These are phyloP conservation scores for Fusarium tuaranense DNA, from an alignment of 2,329 filamentous ascomycete genomes.

Conservation along the genomic window DNA sequence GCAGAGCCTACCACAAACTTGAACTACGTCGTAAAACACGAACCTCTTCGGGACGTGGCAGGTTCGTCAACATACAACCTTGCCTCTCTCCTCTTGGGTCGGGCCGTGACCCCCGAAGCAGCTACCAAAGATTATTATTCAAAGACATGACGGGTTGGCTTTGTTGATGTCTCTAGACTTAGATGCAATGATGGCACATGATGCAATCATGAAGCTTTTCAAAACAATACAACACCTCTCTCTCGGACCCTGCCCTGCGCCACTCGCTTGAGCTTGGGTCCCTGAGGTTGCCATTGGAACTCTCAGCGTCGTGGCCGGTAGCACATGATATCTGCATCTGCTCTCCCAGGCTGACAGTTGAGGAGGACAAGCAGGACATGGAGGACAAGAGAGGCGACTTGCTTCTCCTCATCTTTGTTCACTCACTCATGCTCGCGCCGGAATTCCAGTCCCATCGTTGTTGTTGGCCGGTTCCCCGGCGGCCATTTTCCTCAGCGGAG, in stretches of 20 bases:
- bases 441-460: slow-evolving; percentile 22
- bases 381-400: not conserved
- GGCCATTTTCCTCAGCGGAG: slow-evolving; percentile 21
- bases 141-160: slow-evolving; percentile 18
- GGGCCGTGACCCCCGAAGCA: slow-evolving; percentile 21
- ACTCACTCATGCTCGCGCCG: slow-evolving; percentile 14
- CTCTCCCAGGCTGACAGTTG: slow-evolving; percentile 24
- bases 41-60: slow-evolving; percentile 15
- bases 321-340: slow-evolving; percentile 25
- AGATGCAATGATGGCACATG: slow-evolving; percentile 33
- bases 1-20: not conserved
- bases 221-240: slow-evolving; percentile 9
- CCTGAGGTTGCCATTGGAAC: slow-evolving; percentile 21
- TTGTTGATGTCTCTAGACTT: slow-evolving; percentile 8
- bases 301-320: slow-evolving; percentile 22
- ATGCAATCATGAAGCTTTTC: slow-evolving; percentile 31
- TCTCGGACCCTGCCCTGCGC: slow-evolving; percentile 20
- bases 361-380: slow-evolving; percentile 28
- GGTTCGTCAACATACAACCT: slow-evolving; percentile 16
- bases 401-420: slow-evolving; percentile 4
- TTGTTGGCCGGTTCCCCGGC: slow-evolving; percentile 28
- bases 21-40: slow-evolving; percentile 3
- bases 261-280: slow-evolving; percentile 23
- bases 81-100: slow-evolving; percentile 24
- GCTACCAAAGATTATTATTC: slow-evolving; percentile 26